Percentiles rank a stretch among this genome's conserved stretches.
These are phyloP conservation scores for Kwoniella shivajii DNA, from an alignment of 1,284 basidiomycete species.

Conservation along the genomic window DNA sequence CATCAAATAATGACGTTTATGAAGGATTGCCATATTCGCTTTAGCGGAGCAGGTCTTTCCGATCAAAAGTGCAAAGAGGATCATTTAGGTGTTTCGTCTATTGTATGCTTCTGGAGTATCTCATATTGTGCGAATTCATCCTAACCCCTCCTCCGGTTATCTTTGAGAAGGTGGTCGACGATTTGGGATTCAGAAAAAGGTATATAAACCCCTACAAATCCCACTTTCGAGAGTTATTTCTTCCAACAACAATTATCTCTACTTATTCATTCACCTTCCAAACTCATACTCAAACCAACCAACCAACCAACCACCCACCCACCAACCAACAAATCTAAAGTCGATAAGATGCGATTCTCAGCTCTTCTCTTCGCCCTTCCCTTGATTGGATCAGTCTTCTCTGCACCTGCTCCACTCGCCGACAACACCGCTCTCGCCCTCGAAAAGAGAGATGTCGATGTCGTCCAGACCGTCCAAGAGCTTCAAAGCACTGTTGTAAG, in stretches of 20 bases:
- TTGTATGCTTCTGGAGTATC: too few species aligned
- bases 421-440: background rate
- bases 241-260: constrained; percentile 7
- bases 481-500: constrained; percentile 15
- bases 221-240: background rate
- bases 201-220: constrained; percentile 15
- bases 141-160: too few species aligned
- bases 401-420: constrained; percentile 4
- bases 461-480: constrained; percentile 5
- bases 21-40: background rate
- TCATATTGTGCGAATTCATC: too few species aligned
- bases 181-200: background rate
- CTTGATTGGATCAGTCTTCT: constrained; percentile 14
- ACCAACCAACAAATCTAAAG: background rate
- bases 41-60: background rate
- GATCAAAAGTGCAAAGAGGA: background rate
- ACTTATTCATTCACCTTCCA: background rate
- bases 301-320: background rate
- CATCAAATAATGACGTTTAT: too few species aligned
- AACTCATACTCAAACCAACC: background rate
- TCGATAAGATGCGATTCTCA: constrained; percentile 17
- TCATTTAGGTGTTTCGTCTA: background rate
- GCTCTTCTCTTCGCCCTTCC: constrained; percentile 16
- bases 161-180: background rate
- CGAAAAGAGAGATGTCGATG: constrained; percentile 9